Percentiles rank a stretch among this genome's conserved stretches.
Evolutionary conservation across 2,329 filamentous ascomycete genomes (phyloP).

Genomic region (Pseudocercospora eumusae): DNA sequence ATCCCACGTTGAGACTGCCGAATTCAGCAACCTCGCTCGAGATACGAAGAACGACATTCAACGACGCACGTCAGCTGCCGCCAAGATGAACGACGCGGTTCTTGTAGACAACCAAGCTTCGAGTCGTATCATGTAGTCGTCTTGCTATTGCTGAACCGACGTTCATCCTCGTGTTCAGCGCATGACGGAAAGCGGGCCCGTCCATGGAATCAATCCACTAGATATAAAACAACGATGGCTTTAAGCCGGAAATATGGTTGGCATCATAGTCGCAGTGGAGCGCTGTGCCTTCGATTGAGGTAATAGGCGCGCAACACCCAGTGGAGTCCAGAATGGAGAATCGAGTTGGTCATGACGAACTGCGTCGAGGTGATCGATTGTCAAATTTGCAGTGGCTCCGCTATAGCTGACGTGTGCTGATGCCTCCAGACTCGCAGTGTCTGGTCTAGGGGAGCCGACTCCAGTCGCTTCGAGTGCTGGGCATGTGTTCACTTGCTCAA

Average conservation of each 20-base stretch:
- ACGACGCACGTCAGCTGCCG: not conserved
- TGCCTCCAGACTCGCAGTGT: not conserved
- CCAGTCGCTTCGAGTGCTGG: not conserved
- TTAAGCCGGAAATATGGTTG: not conserved
- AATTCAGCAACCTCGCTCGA: not conserved
- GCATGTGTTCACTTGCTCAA: not conserved
- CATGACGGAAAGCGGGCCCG: not conserved
- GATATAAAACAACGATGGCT: slow-evolving; percentile 6
- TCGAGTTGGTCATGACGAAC: not conserved
- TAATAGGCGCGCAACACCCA: not conserved
- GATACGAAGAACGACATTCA: not conserved
- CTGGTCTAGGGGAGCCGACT: not conserved
- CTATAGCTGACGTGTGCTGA: not conserved
- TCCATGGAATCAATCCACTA: not conserved
- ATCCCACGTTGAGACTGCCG: not conserved
- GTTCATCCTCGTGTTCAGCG: not conserved
- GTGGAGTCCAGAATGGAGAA: not conserved
- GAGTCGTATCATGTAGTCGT: not conserved
- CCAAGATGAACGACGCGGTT: not conserved
- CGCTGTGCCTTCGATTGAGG: not conserved
- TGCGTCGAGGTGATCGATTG: not conserved
- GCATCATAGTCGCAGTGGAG: not conserved
- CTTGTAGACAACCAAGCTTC: not conserved
- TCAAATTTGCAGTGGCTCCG: not conserved
- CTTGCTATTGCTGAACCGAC: not conserved